phyloP scores from a whole-genome alignment of 1,284 basidiomycete genomes.

The Ceratobasidium papillatum region DNA sequence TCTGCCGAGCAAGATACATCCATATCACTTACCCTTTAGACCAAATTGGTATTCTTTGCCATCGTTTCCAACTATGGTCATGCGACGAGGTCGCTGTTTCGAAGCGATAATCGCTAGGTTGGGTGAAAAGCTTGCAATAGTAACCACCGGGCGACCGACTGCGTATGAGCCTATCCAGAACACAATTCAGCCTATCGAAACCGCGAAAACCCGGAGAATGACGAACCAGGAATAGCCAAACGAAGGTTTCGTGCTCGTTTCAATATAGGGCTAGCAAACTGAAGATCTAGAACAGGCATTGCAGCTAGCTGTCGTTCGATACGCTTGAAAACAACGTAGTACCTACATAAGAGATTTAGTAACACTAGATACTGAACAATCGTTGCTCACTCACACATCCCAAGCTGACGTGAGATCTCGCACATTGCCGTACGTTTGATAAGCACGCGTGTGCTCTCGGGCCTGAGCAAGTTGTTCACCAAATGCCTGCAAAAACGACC shows the following conservation, averaged over 20 bases:
- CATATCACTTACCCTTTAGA: conserved; percentile 76
- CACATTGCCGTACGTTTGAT: conserved; percentile 86
- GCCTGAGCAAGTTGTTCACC: conserved; percentile 94
- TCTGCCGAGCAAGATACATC: neutral
- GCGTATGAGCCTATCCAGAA: conserved; percentile 84
- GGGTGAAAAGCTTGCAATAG: conserved; percentile 83
- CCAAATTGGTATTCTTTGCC: conserved; percentile 93
- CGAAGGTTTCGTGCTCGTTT: conserved; percentile 24
- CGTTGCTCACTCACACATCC: conserved; percentile 74
- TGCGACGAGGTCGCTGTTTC: conserved; percentile 95
- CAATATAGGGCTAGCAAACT: conserved; percentile 28
- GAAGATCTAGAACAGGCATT: conserved; percentile 29
- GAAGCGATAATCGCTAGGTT: conserved; percentile 94
- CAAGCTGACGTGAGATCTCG: conserved; percentile 97
- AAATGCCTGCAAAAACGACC: conserved; percentile 94
- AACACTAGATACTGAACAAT: neutral
- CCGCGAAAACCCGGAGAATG: no score
- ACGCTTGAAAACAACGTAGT: conserved; percentile 35
- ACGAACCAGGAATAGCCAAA: conserved; percentile 15
- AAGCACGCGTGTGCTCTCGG: conserved; percentile 90
- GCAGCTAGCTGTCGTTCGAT: conserved; percentile 27
- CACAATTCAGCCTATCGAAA: neutral
- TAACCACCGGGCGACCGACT: conserved; percentile 85
- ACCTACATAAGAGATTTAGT: neutral
- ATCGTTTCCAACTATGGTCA: conserved; percentile 90